Percentiles rank a stretch among this genome's conserved stretches.
phyloP scores from a whole-genome alignment of 208 protist genomes.

The Wallacemonas sp. region DNA sequence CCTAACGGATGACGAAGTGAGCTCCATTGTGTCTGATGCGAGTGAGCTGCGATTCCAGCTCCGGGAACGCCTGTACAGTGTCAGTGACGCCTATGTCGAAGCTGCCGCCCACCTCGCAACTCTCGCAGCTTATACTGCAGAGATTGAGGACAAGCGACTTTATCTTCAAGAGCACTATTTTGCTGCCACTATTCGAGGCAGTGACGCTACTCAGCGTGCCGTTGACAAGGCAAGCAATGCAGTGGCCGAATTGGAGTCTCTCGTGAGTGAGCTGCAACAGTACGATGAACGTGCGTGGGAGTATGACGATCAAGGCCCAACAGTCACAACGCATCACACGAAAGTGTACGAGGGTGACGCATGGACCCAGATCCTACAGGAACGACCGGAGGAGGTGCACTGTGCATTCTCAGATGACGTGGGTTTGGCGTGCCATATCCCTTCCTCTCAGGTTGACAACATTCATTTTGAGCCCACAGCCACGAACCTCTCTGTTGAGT shows the following conservation, averaged over 20 bases:
- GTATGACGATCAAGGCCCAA: constrained; percentile 20
- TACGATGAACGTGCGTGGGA: constrained; percentile 37
- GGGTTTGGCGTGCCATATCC: constrained; percentile 37
- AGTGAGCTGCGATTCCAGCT: constrained; percentile 36
- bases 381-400: constrained; percentile 41
- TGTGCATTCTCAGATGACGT: constrained; percentile 38
- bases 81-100: constrained; percentile 24
- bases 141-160: constrained; percentile 54
- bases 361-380: constrained; percentile 29
- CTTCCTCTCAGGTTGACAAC: constrained; percentile 27
- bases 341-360: constrained; percentile 33
- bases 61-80: constrained; percentile 24
- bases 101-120: constrained; percentile 40
- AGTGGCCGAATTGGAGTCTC: constrained; percentile 28
- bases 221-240: constrained; percentile 1
- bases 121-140: constrained; percentile 46
- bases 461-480: constrained; percentile 23
- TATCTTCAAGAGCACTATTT: constrained; percentile 52
- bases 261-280: constrained; percentile 33
- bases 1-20: constrained; percentile 63
- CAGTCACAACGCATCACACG: constrained; percentile 30
- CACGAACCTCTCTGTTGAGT: constrained; percentile 22
- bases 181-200: constrained; percentile 21
- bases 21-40: constrained; percentile 32
- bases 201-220: constrained; percentile 1